Evolutionary conservation across 345 rosid genomes (phyloP), one percentile per base, ranked within the genome.

Genomic region (Eucalyptus polybractea): DNA sequence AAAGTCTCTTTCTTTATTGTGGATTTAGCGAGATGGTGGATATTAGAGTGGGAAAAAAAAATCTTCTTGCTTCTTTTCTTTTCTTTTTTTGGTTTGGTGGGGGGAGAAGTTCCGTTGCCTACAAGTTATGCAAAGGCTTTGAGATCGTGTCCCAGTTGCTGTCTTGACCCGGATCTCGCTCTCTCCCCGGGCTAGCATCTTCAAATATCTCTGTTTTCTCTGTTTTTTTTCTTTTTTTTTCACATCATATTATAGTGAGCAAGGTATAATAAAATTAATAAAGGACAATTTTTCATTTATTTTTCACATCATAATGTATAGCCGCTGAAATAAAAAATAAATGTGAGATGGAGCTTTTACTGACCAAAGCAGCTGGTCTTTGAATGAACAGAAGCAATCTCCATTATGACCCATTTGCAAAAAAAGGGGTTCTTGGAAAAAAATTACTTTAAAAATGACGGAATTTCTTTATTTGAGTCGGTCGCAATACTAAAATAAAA

Each of bases 401-500:
- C 76, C 76, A 14, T 65, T 15, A 7, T 8, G 37, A 65, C 45
- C 7, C 81, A 19, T 37, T 72, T 72, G 14, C 4, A 2, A 12
- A 21, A 51, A 24, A 13, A 85, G 7, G 33, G 49, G 54, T 47
- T 44, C 37, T 86, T 81, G n/a, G 13, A 49, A 27, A 47, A 25
- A 45, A 5, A 7, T 85, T 13, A 50, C 5, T 13, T 13, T 7
- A 14, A 24, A 47, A 89, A 42, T 65, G 58, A 87, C 60, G 10
- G 90, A 25, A 37, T 13, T 6, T 44, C 8, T 72, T 72, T 5
- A 72, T 69, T 69, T 33, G 44, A 69, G 7, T 17, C 13, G 6
- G 24, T 7, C 7, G 0, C 21, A 0, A 2, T 31, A 31, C 11
- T 67, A 10, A 72, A 8, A 17, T 13, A 1, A 1, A 2, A 31